Percentiles rank a stretch among this genome's conserved stretches.
Conservation (phyloP, 129 eudicot species). For the Lactuca sativa region DNA sequence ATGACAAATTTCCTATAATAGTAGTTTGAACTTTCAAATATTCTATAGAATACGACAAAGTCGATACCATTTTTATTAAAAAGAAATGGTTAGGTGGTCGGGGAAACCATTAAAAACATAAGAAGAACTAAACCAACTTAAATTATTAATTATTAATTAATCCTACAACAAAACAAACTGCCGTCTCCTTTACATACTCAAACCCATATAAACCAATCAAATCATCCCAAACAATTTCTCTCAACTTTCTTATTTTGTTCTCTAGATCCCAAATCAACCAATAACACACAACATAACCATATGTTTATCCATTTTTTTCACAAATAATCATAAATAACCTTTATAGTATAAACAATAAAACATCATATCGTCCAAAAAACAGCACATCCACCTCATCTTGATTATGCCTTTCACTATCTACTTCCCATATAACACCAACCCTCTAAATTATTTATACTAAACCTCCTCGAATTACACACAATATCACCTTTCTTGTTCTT, state of each 20-base stretch:
- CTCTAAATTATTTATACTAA: constrained; percentile 23
- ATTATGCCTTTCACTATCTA: constrained; percentile 48
- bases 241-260: constrained; percentile 14
- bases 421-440: constrained; percentile 26
- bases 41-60: constrained; percentile 11
- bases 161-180: constrained; percentile 23
- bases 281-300: neutral
- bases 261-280: constrained; percentile 13
- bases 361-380: constrained; percentile 74
- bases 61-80: neutral
- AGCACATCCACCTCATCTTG: constrained; percentile 45
- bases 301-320: neutral
- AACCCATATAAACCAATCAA: constrained; percentile 35
- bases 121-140: neutral
- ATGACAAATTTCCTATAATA: constrained; percentile 12
- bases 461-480: constrained; percentile 16
- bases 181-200: constrained; percentile 32
- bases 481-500: constrained; percentile 14
- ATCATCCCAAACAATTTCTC: constrained; percentile 3
- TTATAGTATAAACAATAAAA: constrained; percentile 23
- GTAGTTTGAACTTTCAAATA: neutral
- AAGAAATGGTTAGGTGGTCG: constrained; percentile 1
- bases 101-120: neutral
- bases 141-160: constrained; percentile 7
- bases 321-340: neutral